Base-by-base conservation (phyloP, 2,329 filamentous ascomycete genomes). In the Zopfia rhizophila region DNA sequence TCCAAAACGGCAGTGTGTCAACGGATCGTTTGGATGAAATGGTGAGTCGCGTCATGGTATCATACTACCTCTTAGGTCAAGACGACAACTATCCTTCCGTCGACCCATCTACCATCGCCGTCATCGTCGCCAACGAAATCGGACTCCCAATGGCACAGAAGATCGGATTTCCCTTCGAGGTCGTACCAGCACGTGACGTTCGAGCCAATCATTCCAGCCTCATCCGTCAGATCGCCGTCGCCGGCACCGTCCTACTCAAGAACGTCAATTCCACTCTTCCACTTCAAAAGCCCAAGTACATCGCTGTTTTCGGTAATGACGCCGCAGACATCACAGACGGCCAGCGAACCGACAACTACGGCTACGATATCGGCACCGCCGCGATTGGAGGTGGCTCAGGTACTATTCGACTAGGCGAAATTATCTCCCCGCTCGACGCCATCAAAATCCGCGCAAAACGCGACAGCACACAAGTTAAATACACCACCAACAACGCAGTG, bases 201-300 rank as follows among this genome's bases (percentile, higher is more conserved):
- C 68, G 77, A 2, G 63, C 77, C 14, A 68, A 72, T 38, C 89
- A 95, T 66, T 80, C 84, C 14, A 72, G 77, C 4, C 72, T 92
- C 3, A 89, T 89, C 3, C 83, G 88, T 13, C 73, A 85, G 47
- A 82, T 96, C 18, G 90, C 89, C 1, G 84, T 84, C 0, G 89
- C 92, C 61, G 89, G 87, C 18, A 88, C 85, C 5, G 87, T 90
- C 0, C 67, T 92, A 38, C 77, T 95, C 23, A 94, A 94, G 72
- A 95, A 96, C 53, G 73, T 77, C 6, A 78, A 79, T 21, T 72
- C 75, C 10, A 78, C 78, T 3, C 77, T 96, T 23, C 91, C 91
- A 1, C 79, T 96, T 10, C 85, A 38, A 14, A 35, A 38, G 14
- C 82, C 31, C 77, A 84, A 60, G 89, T 91, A 50, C 92, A 24